These are phyloP conservation scores for Peniophora sp. DNA, from an alignment of 1,284 basidiomycete genomes.

Conservation along the genomic window DNA sequence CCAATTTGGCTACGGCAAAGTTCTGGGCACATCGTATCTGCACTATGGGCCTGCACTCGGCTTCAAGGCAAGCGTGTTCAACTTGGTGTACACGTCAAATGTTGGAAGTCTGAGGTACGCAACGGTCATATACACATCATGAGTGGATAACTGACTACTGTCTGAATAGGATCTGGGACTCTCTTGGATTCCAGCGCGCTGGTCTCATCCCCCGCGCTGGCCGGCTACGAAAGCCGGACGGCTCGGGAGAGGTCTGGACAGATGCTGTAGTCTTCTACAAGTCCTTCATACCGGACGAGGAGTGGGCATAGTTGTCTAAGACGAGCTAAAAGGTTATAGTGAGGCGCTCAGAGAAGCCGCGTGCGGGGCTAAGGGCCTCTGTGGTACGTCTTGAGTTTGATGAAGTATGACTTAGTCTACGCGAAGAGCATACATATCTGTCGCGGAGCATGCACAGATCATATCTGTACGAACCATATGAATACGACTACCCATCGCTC, in stretches of 20 bases:
- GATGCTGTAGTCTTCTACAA: slow-evolving; percentile 87
- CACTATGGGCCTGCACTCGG: slow-evolving; percentile 76
- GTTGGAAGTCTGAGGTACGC: slow-evolving; percentile 57
- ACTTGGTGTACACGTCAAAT: slow-evolving; percentile 86
- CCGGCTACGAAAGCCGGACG: slow-evolving; percentile 57
- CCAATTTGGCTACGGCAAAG: slow-evolving; percentile 62
- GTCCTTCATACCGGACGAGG: slow-evolving; percentile 42
- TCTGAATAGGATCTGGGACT: slow-evolving; percentile 76
- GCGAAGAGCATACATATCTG: too few species aligned
- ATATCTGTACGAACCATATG: too few species aligned
- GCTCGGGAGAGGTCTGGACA: slow-evolving; percentile 74
- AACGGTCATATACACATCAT: too few species aligned
- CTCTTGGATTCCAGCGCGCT: slow-evolving; percentile 73
- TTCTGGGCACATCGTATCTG: slow-evolving; percentile 76
- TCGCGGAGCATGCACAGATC: too few species aligned
- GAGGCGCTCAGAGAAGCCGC: too few species aligned
- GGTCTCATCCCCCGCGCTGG: slow-evolving; percentile 86
- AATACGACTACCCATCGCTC: too few species aligned
- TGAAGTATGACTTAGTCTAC: too few species aligned
- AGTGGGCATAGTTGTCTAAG: slow-evolving; percentile 1
- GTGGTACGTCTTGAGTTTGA: too few species aligned
- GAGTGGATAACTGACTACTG: not conserved
- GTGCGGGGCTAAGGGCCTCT: too few species aligned
- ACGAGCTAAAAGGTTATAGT: too few species aligned
- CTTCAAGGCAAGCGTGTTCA: slow-evolving; percentile 88